Conservation (phyloP, 139 green algal species). For the Chlorella sp. region DNA sequence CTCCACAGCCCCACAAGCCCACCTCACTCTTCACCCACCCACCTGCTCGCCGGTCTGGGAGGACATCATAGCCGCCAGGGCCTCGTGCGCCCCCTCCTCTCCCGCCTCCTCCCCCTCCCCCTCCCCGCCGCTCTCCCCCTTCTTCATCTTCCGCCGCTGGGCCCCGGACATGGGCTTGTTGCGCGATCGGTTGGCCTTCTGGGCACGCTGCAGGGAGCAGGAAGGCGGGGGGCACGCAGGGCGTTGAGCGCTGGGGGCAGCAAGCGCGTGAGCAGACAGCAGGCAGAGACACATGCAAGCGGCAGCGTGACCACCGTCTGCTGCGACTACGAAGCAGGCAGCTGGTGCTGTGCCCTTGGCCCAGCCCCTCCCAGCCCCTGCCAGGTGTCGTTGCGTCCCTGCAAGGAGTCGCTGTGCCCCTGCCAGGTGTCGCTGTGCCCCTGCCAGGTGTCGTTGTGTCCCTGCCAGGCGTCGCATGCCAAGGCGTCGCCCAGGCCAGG, state of each 20-base stretch:
- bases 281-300: background rate
- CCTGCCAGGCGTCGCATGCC: background rate
- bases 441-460: too few species aligned
- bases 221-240: background rate
- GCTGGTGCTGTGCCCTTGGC: too few species aligned
- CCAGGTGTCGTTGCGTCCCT: too few species aligned
- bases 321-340: too few species aligned
- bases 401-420: too few species aligned
- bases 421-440: background rate
- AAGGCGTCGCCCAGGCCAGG: background rate
- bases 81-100: constrained; percentile 33
- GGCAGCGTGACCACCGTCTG: too few species aligned
- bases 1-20: background rate
- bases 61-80: constrained; percentile 29
- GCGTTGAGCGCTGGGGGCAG: background rate
- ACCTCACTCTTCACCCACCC: background rate
- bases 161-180: constrained; percentile 15
- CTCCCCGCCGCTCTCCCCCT: background rate
- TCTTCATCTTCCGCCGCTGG: constrained; percentile 28
- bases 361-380: too few species aligned
- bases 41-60: background rate
- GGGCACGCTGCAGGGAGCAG: background rate
- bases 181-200: constrained; percentile 33
- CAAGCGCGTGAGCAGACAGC: background rate
- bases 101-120: background rate